Conservation (phyloP, 371 early-diverging fungal species). For the Choanephora cucurbitarum region DNA sequence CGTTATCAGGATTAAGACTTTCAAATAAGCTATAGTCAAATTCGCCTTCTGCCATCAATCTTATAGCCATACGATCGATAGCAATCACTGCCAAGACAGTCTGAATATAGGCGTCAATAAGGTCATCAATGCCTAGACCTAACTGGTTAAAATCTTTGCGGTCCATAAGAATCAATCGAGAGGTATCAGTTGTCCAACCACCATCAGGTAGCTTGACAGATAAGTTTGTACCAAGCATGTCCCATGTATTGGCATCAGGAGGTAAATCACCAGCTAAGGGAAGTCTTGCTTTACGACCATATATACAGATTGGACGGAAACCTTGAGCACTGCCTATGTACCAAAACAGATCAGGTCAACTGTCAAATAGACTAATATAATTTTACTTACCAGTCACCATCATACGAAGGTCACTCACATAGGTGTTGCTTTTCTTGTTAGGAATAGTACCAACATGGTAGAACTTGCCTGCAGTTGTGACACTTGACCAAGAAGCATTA, state of each 20-base stretch:
- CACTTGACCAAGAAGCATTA: slow-evolving; percentile 89
- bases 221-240: slow-evolving; percentile 93
- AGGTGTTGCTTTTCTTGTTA: slow-evolving; percentile 86
- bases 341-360: not conserved
- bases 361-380: not conserved
- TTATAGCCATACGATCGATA: slow-evolving; percentile 85
- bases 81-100: slow-evolving; percentile 88
- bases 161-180: slow-evolving; percentile 87
- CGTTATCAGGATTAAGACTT: slow-evolving; percentile 86
- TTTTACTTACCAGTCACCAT: slow-evolving; percentile 78
- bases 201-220: slow-evolving; percentile 77
- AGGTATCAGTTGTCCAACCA: slow-evolving; percentile 88
- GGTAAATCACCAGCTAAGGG: slow-evolving; percentile 72
- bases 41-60: slow-evolving; percentile 65
- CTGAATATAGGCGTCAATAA: slow-evolving; percentile 94
- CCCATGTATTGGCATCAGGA: slow-evolving; percentile 70
- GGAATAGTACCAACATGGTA: slow-evolving; percentile 95
- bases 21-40: slow-evolving; percentile 85
- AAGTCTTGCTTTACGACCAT: slow-evolving; percentile 83
- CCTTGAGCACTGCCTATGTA: slow-evolving; percentile 57
- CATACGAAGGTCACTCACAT: slow-evolving; percentile 87
- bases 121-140: slow-evolving; percentile 88
- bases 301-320: slow-evolving; percentile 86
- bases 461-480: slow-evolving; percentile 77
- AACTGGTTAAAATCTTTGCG: slow-evolving; percentile 92